Base-by-base conservation (phyloP, 495 filamentous ascomycete species). In the Bryoglossum gracile region DNA sequence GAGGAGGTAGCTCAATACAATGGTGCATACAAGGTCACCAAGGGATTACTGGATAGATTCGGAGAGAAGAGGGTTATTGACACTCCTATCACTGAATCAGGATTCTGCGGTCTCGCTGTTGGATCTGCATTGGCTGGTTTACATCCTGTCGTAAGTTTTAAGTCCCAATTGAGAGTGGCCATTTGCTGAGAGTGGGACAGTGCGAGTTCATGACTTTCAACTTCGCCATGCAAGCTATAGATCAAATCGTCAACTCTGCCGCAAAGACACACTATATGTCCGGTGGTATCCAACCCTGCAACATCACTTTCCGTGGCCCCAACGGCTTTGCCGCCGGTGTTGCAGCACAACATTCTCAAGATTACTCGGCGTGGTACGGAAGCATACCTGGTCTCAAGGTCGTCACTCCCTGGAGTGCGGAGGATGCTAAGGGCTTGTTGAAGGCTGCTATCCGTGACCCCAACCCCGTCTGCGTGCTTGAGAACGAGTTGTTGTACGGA, bases 151-250 rank as follows among this genome's bases (percentile, higher is more conserved):
- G 88, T 94, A 73, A 76, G 88, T 78, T 48, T 11, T 39, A 42
- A 46, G 13, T 33, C 51, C 44, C 13, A 44, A 17, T 8, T 8
- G 30, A 14, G 40, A 36, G 32, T 46, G 19, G 40, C 26, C 16
- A 16, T 30, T 41, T 16, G 34, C 25, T 43, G 52, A 43, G 21
- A 37, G 18, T 46, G 35, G 41, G 38, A 5, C 63, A 94, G 88
- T 94, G 88, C 78, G 89, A 95, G 71, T 98, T 98, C 80, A 98
- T 98, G 92, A 98, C 92, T 58, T 98, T 95, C 86, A 98, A 98
- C 78, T 98, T 98, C 67, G 92, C 92, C 68, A 98, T 98, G 92
- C 92, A 98, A 75, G 84, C 92, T 56, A 98, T 98, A 68, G 92
- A 98, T 70, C 92, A 98, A 67, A 89, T 98, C 66, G 90, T 98